Conservation (phyloP, 164 flowering plant species). For the Buxus sempervirens region DNA sequence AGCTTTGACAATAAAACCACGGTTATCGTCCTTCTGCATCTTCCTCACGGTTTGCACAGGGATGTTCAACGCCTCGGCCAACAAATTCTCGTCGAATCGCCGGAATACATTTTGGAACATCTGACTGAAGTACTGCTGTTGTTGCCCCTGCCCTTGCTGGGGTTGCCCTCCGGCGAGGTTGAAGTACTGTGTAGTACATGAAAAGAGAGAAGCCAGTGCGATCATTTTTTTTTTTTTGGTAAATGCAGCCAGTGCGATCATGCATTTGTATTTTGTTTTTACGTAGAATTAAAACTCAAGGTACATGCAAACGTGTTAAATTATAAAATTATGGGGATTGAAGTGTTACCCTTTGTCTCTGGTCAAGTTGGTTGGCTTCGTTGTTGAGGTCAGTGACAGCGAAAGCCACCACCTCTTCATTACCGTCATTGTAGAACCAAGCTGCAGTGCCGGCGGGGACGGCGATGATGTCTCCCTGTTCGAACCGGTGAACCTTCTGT, state of each 20-base stretch:
- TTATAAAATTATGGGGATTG: no score
- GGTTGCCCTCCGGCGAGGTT: slow-evolving; percentile 36
- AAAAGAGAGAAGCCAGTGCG: no score
- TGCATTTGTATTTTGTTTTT: no score
- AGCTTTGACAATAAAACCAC: slow-evolving; percentile 30
- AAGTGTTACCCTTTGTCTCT: slow-evolving; percentile 32
- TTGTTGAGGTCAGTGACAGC: slow-evolving; percentile 44
- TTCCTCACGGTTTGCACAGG: slow-evolving; percentile 14
- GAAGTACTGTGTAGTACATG: slow-evolving; percentile 22
- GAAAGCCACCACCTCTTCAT: slow-evolving; percentile 37
- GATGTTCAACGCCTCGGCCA: slow-evolving; percentile 36
- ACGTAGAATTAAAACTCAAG: no score
- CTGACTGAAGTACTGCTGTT: no score
- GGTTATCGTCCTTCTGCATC: slow-evolving; percentile 23
- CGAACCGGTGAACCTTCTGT: slow-evolving; percentile 52
- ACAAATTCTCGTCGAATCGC: slow-evolving; percentile 23
- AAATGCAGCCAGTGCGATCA: no score
- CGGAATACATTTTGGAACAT: no score
- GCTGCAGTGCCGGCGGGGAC: slow-evolving; percentile 55
- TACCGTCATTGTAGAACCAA: slow-evolving; percentile 56
- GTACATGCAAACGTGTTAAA: no score
- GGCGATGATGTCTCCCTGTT: slow-evolving; percentile 54
- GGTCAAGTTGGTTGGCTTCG: slow-evolving; percentile 61
- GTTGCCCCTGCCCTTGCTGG: no score
- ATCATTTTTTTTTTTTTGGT: no score